A percentile compares a stretch with the other conserved stretches of the same genome.
These are phyloP conservation scores for Aspergillus latus DNA, from an alignment of 2,329 filamentous ascomycete genomes.

Conservation along the genomic window DNA sequence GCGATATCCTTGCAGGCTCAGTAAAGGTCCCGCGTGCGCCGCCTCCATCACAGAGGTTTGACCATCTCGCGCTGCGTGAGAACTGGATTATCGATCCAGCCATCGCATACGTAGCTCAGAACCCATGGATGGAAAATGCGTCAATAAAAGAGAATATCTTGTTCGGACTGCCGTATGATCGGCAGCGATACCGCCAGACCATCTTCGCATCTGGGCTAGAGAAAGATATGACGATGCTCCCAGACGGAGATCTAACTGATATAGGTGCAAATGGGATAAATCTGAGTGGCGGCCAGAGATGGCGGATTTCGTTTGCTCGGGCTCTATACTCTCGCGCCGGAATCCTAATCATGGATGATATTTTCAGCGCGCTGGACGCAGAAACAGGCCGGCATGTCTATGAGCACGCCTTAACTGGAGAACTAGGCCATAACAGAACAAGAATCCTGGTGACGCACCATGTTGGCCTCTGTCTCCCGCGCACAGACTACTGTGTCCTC, in stretches of 20 bases:
- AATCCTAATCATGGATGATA: conserved; percentile 76
- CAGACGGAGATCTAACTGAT: conserved; percentile 75
- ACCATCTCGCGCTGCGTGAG: conserved; percentile 59
- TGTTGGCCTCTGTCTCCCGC: conserved; percentile 67
- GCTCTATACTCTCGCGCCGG: conserved; percentile 77
- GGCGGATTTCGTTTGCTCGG: conserved; percentile 76
- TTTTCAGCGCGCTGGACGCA: conserved; percentile 78
- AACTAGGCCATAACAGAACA: conserved; percentile 68
- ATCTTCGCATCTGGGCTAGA: conserved; percentile 70
- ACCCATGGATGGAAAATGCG: conserved; percentile 82
- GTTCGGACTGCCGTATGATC: conserved; percentile 70
- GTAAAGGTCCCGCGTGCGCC: conserved; percentile 55
- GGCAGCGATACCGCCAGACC: conserved; percentile 69
- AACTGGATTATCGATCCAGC: conserved; percentile 71
- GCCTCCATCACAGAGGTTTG: conserved; percentile 57
- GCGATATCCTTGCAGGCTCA: conserved; percentile 64
- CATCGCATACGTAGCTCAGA: conserved; percentile 74
- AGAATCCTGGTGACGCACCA: conserved; percentile 80
- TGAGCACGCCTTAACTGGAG: conserved; percentile 70
- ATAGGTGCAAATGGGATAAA: conserved; percentile 85
- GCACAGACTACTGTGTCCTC: conserved; percentile 72
- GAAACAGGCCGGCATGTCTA: conserved; percentile 79
- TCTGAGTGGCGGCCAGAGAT: conserved; percentile 78
- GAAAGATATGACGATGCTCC: conserved; percentile 73
- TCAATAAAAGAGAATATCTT: conserved; percentile 76